phyloP scores from a whole-genome alignment of 129 eudicot species.

The Gnaphalium uliginosum region DNA sequence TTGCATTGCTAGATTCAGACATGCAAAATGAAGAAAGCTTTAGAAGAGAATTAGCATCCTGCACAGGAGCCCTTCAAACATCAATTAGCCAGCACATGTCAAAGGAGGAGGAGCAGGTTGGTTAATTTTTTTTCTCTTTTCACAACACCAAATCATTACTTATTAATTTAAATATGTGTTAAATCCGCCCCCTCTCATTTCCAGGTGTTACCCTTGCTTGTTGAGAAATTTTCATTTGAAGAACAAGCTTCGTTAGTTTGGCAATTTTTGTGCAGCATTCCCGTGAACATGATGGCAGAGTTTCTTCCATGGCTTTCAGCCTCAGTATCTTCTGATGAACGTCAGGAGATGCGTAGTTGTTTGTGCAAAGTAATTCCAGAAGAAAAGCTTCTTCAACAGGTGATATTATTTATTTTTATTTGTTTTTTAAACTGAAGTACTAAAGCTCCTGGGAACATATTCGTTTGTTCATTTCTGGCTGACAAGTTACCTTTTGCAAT shows the following conservation, averaged over 20 bases:
- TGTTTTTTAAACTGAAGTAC: background rate
- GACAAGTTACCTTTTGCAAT: constrained; percentile 27
- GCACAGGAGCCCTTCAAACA: constrained; percentile 95
- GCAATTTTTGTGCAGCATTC: constrained; percentile 98
- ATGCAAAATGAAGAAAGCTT: constrained; percentile 75
- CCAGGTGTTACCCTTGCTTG: constrained; percentile 92
- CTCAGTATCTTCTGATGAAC: constrained; percentile 85
- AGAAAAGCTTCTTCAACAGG: constrained; percentile 95
- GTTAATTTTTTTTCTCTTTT: background rate
- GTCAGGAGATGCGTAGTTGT: constrained; percentile 88
- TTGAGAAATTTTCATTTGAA: constrained; percentile 93
- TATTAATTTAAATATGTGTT: background rate
- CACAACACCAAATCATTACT: background rate
- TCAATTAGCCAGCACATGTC: constrained; percentile 99
- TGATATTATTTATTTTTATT: constrained; percentile 23
- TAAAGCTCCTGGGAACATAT: background rate
- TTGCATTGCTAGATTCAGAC: constrained; percentile 67
- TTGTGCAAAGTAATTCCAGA: constrained; percentile 82
- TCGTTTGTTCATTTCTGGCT: constrained; percentile 15
- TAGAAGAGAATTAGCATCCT: constrained; percentile 92
- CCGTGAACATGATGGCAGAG: constrained; percentile 99
- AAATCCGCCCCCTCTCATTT: background rate
- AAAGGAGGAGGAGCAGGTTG: constrained; percentile 97
- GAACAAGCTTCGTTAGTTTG: constrained; percentile 97
- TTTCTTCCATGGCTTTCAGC: constrained; percentile 99